A percentile compares a stretch with the other conserved stretches of the same genome.
phyloP scores from a whole-genome alignment of 192 early-diverging fungal genomes.

The Coemansia sp. region DNA sequence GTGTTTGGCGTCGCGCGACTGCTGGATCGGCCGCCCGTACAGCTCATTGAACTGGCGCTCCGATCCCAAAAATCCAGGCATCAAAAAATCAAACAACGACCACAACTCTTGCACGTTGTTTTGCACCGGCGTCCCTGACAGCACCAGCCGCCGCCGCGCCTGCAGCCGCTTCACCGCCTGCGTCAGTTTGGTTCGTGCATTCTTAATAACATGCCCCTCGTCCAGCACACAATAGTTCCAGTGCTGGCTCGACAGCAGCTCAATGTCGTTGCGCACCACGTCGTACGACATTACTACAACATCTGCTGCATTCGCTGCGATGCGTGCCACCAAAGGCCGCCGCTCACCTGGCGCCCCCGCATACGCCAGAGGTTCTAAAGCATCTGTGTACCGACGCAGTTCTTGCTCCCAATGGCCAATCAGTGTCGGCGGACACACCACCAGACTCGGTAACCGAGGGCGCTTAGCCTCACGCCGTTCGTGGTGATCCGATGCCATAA shows the following conservation, averaged over 20 bases:
- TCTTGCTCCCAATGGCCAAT: slow-evolving; percentile 97
- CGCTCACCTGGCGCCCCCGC: slow-evolving; percentile 80
- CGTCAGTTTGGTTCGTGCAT: slow-evolving; percentile 90
- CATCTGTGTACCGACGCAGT: slow-evolving; percentile 75
- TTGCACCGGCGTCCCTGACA: slow-evolving; percentile 97
- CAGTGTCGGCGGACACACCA: slow-evolving; percentile 94
- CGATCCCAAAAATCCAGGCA: slow-evolving; percentile 97
- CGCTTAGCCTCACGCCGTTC: slow-evolving; percentile 59
- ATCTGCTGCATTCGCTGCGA: slow-evolving; percentile 58
- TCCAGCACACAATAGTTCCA: slow-evolving; percentile 98
- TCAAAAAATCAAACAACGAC: slow-evolving; percentile 97
- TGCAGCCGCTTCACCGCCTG: slow-evolving; percentile 86
- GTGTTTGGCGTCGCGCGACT: slow-evolving; percentile 84
- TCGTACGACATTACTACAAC: slow-evolving; percentile 97
- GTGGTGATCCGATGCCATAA: slow-evolving; percentile 87
- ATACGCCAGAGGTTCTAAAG: slow-evolving; percentile 80
- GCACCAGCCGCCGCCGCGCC: slow-evolving; percentile 85
- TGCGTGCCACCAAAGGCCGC: slow-evolving; percentile 59
- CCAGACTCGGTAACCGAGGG: slow-evolving; percentile 77
- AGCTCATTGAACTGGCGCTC: slow-evolving; percentile 93
- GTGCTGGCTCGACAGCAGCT: slow-evolving; percentile 63
- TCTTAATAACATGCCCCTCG: slow-evolving; percentile 98
- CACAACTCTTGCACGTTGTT: slow-evolving; percentile 98
- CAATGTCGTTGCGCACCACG: slow-evolving; percentile 93
- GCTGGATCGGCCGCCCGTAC: slow-evolving; percentile 89